These are phyloP conservation scores for Loxodes magnus DNA, from an alignment of 73 alveolate genomes.

Conservation along the genomic window DNA sequence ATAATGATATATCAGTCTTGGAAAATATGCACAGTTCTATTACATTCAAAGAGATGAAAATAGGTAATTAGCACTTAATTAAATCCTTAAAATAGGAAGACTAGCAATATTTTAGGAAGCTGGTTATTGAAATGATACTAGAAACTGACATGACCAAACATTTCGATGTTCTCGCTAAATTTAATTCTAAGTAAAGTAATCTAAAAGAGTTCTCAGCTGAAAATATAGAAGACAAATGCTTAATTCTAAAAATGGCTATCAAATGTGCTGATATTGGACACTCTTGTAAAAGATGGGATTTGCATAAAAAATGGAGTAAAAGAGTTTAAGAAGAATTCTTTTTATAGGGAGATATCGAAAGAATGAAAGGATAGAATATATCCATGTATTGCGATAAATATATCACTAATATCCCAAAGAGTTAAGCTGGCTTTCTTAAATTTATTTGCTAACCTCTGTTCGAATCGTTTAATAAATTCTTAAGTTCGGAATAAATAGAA, in stretches of 20 bases:
- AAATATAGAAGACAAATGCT: neutral
- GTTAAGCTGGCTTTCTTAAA: conserved; percentile 86
- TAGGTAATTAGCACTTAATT: conserved; percentile 13
- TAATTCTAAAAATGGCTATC: conserved; percentile 18
- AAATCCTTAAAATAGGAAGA: conserved; percentile 15
- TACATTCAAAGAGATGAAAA: neutral
- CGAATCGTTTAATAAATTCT: conserved; percentile 23
- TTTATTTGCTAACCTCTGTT: conserved; percentile 68
- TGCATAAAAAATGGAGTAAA: conserved; percentile 62
- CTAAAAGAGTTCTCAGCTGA: neutral
- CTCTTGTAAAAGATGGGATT: conserved; percentile 55
- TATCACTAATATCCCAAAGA: conserved; percentile 72
- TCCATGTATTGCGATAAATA: conserved; percentile 80
- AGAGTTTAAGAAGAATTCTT: conserved; percentile 68
- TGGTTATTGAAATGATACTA: conserved; percentile 34
- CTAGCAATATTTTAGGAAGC: conserved; percentile 30
- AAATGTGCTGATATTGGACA: conserved; percentile 77
- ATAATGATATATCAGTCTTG: conserved; percentile 14
- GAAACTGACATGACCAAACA: conserved; percentile 56
- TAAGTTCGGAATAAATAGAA: neutral
- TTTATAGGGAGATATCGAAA: conserved; percentile 82
- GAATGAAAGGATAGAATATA: conserved; percentile 61
- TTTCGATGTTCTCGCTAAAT: conserved; percentile 19
- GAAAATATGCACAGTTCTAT: conserved; percentile 8
- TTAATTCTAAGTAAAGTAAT: conserved; percentile 12